Evolutionary conservation across 179 eudicot species (phyloP).

Genomic region (Actinidia chinensis): DNA sequence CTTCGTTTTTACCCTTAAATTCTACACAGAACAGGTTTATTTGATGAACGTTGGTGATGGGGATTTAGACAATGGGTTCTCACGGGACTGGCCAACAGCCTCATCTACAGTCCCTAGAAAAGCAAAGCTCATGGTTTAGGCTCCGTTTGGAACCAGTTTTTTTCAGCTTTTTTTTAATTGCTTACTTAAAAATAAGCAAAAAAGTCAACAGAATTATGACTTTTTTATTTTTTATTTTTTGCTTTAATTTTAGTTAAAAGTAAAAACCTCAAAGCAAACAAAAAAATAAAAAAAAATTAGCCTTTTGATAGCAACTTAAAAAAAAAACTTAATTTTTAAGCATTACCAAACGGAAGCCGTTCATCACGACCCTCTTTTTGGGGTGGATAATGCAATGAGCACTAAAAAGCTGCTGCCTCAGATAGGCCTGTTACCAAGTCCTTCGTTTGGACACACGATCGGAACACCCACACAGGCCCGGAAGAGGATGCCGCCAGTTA

Average conservation of each 20-base stretch:
- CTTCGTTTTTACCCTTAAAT: neutral
- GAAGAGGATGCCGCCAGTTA: constrained; percentile 40
- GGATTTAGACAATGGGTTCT: constrained; percentile 42
- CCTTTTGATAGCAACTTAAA: constrained; percentile 54
- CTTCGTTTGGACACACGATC: constrained; percentile 39
- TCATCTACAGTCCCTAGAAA: constrained; percentile 25
- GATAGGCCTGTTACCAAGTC: constrained; percentile 43
- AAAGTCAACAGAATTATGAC: too few relatives aligned
- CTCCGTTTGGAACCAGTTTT: constrained; percentile 35
- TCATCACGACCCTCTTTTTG: constrained; percentile 38
- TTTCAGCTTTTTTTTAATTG: constrained; percentile 57
- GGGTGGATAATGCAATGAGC: constrained; percentile 38
- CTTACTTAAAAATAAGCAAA: too few relatives aligned
- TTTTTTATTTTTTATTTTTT: too few relatives aligned
- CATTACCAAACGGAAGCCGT: constrained; percentile 67
- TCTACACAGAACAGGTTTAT: constrained; percentile 7
- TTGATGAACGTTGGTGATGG: constrained; percentile 19
- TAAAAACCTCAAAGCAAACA: too few relatives aligned
- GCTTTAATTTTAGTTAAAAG: too few relatives aligned
- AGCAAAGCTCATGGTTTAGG: constrained; percentile 47
- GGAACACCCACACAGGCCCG: constrained; percentile 39
- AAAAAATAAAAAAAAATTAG: constrained; percentile 46
- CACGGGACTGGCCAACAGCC: constrained; percentile 34
- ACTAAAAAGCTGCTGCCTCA: constrained; percentile 37
- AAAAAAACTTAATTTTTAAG: too few relatives aligned